phyloP scores from a whole-genome alignment of 2,329 filamentous ascomycete species.

The Ceratocystis lukuohia region DNA sequence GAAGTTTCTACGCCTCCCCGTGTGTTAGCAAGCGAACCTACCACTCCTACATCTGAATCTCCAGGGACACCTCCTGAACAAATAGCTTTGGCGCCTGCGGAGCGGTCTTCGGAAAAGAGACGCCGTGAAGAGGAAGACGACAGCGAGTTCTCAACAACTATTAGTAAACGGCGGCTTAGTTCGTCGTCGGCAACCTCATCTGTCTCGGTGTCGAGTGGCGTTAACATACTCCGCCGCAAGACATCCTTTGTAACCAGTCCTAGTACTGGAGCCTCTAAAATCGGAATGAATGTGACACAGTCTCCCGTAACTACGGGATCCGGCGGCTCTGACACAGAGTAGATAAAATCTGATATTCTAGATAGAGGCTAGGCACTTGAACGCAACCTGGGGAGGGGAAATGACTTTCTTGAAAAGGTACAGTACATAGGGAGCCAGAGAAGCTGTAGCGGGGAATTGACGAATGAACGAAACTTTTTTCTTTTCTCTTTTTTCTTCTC shows the following conservation, averaged over 20 bases:
- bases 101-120: slow-evolving; percentile 76
- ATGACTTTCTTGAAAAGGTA: background rate
- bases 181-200: slow-evolving; percentile 38
- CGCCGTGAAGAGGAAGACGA: slow-evolving; percentile 81
- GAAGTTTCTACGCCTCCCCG: slow-evolving; percentile 19
- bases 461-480: slow-evolving; percentile 4
- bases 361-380: background rate
- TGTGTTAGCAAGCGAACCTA: slow-evolving; percentile 20
- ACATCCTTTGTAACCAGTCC: slow-evolving; percentile 33
- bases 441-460: background rate
- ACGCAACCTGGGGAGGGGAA: background rate
- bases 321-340: slow-evolving; percentile 30
- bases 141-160: slow-evolving; percentile 59
- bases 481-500: slow-evolving; percentile 10
- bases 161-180: slow-evolving; percentile 51
- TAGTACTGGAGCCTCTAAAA: slow-evolving; percentile 35
- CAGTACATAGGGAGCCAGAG: background rate
- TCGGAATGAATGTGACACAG: slow-evolving; percentile 44
- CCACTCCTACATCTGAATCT: slow-evolving; percentile 14
- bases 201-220: slow-evolving; percentile 27
- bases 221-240: slow-evolving; percentile 29
- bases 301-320: slow-evolving; percentile 31
- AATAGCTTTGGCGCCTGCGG: slow-evolving; percentile 44
- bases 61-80: slow-evolving; percentile 27
- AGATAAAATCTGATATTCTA: background rate